A percentile compares a stretch with the other conserved stretches of the same genome.
Evolutionary conservation across 140 eudicot species (phyloP).

Genomic region (Ambrosia hybrid): DNA sequence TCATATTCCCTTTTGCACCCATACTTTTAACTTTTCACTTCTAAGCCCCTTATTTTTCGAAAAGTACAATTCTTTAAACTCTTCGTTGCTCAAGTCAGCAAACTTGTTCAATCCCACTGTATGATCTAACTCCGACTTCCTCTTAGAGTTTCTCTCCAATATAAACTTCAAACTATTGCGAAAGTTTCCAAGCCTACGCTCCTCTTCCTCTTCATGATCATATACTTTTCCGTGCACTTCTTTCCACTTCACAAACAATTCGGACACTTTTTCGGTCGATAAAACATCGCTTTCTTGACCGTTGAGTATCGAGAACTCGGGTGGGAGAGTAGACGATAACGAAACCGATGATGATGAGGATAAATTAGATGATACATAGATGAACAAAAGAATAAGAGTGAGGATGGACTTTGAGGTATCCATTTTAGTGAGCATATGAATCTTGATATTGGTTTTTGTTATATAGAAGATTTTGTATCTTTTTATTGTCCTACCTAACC

Average conservation of each 20-base stretch:
- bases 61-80: constrained; percentile 49
- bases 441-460: constrained; percentile 18
- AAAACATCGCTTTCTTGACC: constrained; percentile 33
- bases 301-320: constrained; percentile 36
- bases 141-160: constrained; percentile 45
- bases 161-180: constrained; percentile 46
- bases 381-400: constrained; percentile 29
- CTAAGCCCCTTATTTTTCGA: constrained; percentile 39
- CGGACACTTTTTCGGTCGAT: constrained; percentile 32
- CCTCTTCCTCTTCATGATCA: constrained; percentile 43
- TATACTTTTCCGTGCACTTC: constrained; percentile 49
- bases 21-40: constrained; percentile 17
- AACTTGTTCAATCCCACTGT: constrained; percentile 55
- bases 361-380: constrained; percentile 13
- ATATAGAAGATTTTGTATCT: constrained; percentile 30
- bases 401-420: constrained; percentile 20
- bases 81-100: constrained; percentile 76
- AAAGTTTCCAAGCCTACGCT: constrained; percentile 48
- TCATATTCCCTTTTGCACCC: constrained; percentile 14
- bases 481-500: constrained; percentile 37
- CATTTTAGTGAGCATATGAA: constrained; percentile 38
- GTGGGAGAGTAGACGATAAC: constrained; percentile 24
- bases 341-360: constrained; percentile 18
- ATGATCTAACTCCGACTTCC: constrained; percentile 40
- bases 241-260: constrained; percentile 53